Conservation (phyloP, 495 filamentous ascomycete species). For the Neurospora tetrasperma region DNA sequence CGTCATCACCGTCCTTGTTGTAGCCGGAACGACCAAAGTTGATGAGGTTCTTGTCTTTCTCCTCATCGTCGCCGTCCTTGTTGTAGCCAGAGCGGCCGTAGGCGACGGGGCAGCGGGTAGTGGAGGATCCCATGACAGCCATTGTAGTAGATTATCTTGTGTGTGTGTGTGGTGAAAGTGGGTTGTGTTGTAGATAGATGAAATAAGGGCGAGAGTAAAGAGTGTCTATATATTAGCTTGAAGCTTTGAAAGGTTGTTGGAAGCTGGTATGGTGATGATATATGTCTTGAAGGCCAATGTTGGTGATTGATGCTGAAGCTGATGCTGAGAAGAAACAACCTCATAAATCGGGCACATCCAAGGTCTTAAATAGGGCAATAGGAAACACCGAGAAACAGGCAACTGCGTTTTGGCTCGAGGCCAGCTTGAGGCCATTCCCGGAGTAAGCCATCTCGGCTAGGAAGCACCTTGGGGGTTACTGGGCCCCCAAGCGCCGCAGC, state of each 20-base stretch:
- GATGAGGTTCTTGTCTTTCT: not conserved
- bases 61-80: conserved; percentile 20
- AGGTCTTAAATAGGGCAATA: conserved; percentile 23
- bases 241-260: not conserved
- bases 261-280: not conserved
- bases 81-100: conserved; percentile 45
- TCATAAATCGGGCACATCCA: conserved; percentile 8
- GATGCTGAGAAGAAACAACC: conserved; percentile 15
- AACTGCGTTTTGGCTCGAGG: not conserved
- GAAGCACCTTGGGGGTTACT: not conserved
- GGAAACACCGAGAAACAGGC: not conserved
- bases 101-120: conserved; percentile 45
- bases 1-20: conserved; percentile 27
- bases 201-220: not conserved
- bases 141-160: conserved; percentile 25
- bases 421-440: not conserved
- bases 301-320: conserved; percentile 15
- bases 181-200: not conserved
- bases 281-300: not conserved
- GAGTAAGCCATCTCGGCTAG: conserved; percentile 1
- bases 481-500: not conserved
- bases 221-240: not conserved
- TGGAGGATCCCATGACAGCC: conserved; percentile 28
- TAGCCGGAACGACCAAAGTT: conserved; percentile 14
- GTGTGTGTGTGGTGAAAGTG: conserved; percentile 1